A percentile compares a stretch with the other conserved stretches of the same genome.
These are phyloP conservation scores for Monilinia vaccinii-corymbosi DNA, from an alignment of 2,329 filamentous ascomycete genomes.

Conservation along the genomic window DNA sequence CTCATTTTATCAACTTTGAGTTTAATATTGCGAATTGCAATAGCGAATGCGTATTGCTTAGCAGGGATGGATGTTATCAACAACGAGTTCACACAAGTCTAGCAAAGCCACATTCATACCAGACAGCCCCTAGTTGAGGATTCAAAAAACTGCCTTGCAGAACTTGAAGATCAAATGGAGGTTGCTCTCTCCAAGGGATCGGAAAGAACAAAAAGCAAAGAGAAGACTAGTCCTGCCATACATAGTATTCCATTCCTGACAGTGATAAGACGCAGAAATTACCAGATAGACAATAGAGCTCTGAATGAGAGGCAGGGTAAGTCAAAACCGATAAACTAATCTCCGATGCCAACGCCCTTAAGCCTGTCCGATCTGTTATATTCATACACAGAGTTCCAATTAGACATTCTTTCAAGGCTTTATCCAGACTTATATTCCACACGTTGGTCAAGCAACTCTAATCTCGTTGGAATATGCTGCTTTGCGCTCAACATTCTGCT, in stretches of 20 bases:
- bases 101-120: neutral
- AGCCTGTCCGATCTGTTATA: neutral
- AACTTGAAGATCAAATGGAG: neutral
- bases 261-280: neutral
- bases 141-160: neutral
- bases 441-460: constrained; percentile 6
- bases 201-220: neutral
- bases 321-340: neutral
- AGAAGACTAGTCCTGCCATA: neutral
- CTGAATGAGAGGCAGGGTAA: neutral
- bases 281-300: neutral
- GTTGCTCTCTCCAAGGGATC: neutral
- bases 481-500: constrained; percentile 10
- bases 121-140: neutral
- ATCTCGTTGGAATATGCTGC: constrained; percentile 11
- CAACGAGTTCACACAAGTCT: neutral
- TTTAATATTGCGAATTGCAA: too few species aligned
- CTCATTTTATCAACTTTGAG: too few species aligned
- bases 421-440: neutral
- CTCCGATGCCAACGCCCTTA: neutral
- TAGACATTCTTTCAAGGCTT: neutral
- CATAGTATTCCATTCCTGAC: neutral
- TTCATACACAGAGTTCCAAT: neutral
- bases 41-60: too few species aligned
- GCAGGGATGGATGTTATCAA: constrained; percentile 5